Conservation (phyloP, 2,329 filamentous ascomycete species). For the Teratosphaeriaceae sp. region DNA sequence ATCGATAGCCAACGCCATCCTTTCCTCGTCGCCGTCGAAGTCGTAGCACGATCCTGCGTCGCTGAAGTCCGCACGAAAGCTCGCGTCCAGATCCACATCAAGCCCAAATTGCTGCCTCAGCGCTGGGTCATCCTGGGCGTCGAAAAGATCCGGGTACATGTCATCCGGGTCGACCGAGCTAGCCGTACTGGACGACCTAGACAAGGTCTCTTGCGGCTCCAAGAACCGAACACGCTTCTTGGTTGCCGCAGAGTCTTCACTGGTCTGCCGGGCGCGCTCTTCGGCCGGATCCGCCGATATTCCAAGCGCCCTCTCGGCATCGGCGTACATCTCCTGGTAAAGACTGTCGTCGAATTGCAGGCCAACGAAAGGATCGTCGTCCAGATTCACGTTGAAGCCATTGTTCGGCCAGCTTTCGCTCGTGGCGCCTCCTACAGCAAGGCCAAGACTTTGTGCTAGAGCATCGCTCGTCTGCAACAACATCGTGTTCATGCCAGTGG, state of each 20-base stretch:
- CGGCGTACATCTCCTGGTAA: slow-evolving; percentile 22
- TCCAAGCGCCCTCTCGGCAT: slow-evolving; percentile 21
- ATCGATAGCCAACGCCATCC: slow-evolving; percentile 23
- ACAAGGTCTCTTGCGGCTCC: slow-evolving; percentile 21
- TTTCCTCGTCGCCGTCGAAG: slow-evolving; percentile 28
- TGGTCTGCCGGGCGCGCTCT: slow-evolving; percentile 13
- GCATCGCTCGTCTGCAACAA: slow-evolving; percentile 9
- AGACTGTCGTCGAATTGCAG: slow-evolving; percentile 15
- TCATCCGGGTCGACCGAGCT: slow-evolving; percentile 23
- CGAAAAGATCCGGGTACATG: slow-evolving; percentile 31
- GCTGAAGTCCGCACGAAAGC: slow-evolving; percentile 13
- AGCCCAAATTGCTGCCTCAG: slow-evolving; percentile 14
- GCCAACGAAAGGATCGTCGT: slow-evolving; percentile 26
- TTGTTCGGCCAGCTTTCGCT: slow-evolving; percentile 9
- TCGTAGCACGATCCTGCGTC: slow-evolving; percentile 29
- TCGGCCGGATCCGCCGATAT: slow-evolving; percentile 19
- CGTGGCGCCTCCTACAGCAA: slow-evolving; percentile 14
- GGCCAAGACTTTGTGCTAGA: slow-evolving; percentile 5
- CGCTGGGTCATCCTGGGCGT: slow-evolving; percentile 17
- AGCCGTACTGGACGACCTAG: slow-evolving; percentile 25
- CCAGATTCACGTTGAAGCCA: slow-evolving; percentile 16
- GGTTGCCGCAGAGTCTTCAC: slow-evolving; percentile 16
- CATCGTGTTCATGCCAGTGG: slow-evolving; percentile 19
- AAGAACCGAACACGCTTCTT: slow-evolving; percentile 31
- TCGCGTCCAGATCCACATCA: slow-evolving; percentile 18